These are phyloP conservation scores for Plantago rigida DNA, from an alignment of 305 asterid genomes.

Conservation along the genomic window DNA sequence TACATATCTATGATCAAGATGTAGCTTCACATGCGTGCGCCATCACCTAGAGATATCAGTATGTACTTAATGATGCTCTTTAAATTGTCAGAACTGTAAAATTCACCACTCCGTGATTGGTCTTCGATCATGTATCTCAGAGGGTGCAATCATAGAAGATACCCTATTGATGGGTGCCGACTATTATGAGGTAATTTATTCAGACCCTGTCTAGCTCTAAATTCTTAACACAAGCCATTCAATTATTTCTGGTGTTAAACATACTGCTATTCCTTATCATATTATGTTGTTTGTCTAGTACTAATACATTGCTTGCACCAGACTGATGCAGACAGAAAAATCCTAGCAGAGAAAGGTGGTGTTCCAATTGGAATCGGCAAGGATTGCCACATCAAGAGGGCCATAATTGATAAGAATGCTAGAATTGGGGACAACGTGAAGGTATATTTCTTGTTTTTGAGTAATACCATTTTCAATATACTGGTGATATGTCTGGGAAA, in stretches of 20 bases:
- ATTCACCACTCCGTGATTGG: constrained; percentile 64
- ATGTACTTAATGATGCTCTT: neutral
- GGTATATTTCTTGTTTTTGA: constrained; percentile 23
- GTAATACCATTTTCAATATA: neutral
- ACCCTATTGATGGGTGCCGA: constrained; percentile 67
- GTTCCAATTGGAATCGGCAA: constrained; percentile 57
- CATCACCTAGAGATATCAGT: too few species aligned
- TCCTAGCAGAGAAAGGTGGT: constrained; percentile 46
- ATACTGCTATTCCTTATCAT: neutral
- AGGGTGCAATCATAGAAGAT: constrained; percentile 65
- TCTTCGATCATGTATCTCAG: constrained; percentile 59
- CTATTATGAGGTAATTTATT: constrained; percentile 48
- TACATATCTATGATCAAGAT: too few species aligned
- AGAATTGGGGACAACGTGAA: constrained; percentile 49
- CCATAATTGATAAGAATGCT: constrained; percentile 65
- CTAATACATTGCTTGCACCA: constrained; percentile 23
- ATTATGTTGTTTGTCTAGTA: neutral
- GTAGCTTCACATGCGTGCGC: too few species aligned
- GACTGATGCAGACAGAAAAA: constrained; percentile 51
- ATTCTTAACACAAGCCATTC: neutral
- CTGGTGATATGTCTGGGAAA: neutral
- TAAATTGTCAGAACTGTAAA: constrained; percentile 46
- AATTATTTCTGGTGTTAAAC: too few species aligned
- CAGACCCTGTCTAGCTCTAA: neutral
- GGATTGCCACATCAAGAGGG: constrained; percentile 49